Conservation (phyloP, 1,139 yeast genomes). For the Debaryomyces subglobosus region DNA sequence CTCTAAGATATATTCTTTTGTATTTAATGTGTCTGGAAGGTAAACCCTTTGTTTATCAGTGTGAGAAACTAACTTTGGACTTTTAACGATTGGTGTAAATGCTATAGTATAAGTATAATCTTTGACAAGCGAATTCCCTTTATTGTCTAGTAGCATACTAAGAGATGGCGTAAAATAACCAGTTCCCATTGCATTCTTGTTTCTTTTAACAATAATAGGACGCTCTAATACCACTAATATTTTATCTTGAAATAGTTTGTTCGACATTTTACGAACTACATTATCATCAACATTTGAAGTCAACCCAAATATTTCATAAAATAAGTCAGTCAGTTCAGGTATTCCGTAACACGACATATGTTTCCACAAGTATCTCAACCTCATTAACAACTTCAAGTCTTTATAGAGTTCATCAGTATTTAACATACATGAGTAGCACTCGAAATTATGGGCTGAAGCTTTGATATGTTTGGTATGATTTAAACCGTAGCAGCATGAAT, state of each 20-base stretch:
- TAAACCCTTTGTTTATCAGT: slow-evolving; percentile 14
- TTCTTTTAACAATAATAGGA: slow-evolving; percentile 11
- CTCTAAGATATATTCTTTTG: background rate
- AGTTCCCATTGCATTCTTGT: slow-evolving; percentile 15
- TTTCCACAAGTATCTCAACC: slow-evolving; percentile 22
- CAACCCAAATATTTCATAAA: slow-evolving; percentile 14
- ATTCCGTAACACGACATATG: slow-evolving; percentile 15
- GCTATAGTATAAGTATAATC: slow-evolving; percentile 14
- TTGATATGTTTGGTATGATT: slow-evolving; percentile 4
- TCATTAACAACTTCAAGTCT: slow-evolving; percentile 17
- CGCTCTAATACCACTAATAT: slow-evolving; percentile 14
- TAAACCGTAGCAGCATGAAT: slow-evolving; percentile 21
- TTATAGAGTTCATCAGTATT: slow-evolving; percentile 8
- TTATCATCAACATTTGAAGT: slow-evolving; percentile 5
- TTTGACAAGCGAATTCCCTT: slow-evolving; percentile 11
- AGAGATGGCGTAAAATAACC: slow-evolving; percentile 15
- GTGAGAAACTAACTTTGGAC: background rate
- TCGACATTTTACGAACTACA: slow-evolving; percentile 15
- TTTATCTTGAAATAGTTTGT: slow-evolving; percentile 20
- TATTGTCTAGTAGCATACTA: slow-evolving; percentile 14
- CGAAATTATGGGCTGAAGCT: background rate
- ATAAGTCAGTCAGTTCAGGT: slow-evolving; percentile 16
- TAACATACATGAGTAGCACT: slow-evolving; percentile 22
- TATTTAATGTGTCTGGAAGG: slow-evolving; percentile 17
- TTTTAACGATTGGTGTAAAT: slow-evolving; percentile 19